Conservation (phyloP, 345 rosid genomes). For the Leavenworthia alabamica region DNA sequence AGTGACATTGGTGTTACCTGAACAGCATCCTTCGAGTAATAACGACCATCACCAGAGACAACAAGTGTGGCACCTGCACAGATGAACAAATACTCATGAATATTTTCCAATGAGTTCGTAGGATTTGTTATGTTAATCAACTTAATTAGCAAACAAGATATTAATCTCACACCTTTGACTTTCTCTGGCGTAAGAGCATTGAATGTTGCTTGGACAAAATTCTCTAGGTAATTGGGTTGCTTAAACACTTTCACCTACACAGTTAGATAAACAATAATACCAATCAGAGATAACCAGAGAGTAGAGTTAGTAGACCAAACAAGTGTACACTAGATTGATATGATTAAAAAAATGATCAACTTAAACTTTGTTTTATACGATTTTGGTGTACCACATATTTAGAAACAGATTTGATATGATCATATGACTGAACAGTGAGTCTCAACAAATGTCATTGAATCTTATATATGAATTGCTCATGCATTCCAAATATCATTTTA, state of each 20-base stretch:
- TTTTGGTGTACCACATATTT: background rate
- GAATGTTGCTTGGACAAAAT: constrained; percentile 88
- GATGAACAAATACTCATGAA: constrained; percentile 5
- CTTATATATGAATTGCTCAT: background rate
- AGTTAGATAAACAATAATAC: background rate
- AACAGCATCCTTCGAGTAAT: constrained; percentile 86
- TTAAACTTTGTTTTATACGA: background rate
- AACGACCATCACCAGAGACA: constrained; percentile 99
- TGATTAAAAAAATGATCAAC: background rate
- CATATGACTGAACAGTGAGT: background rate
- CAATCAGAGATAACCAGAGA: background rate
- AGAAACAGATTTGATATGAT: background rate
- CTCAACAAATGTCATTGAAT: background rate
- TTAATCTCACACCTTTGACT: constrained; percentile 53
- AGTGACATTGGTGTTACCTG: constrained; percentile 47
- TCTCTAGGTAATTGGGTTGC: constrained; percentile 77
- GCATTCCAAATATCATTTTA: background rate
- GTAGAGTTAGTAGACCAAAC: background rate
- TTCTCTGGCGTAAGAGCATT: constrained; percentile 70
- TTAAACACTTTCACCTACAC: constrained; percentile 85
- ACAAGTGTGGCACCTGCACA: constrained; percentile 85
- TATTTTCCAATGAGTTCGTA: background rate
- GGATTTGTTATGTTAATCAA: background rate
- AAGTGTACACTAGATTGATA: background rate
- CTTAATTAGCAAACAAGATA: background rate